Evolutionary conservation across 169 alveolate genomes (phyloP), one percentile per base, ranked within the genome.

Genomic region (Besnoitia besnoiti): DNA sequence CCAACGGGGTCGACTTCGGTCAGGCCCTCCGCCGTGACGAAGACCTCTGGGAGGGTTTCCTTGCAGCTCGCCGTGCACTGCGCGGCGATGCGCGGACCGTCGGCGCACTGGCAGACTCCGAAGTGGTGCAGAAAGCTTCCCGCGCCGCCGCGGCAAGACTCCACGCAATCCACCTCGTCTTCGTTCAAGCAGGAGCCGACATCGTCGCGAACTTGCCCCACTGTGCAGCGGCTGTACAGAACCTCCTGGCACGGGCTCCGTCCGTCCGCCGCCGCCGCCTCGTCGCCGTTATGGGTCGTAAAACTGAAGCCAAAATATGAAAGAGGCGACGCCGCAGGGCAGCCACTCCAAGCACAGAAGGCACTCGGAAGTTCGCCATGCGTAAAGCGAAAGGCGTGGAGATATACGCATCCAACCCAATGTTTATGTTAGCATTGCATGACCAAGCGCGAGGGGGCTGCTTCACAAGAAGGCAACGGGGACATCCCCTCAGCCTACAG

Each of bases 61-160:
- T 67, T 84, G 88, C 94, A 91, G 75, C 44, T 73, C 73, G 80
- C 33, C 44, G 47, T 76, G 76, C 94, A 91, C 89, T 91, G 94
- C 30, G 91, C 73, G 5, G 90, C 61, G n/a, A 82, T 67, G 8
- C 76, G 76, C 33, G 80, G 85, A 19, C 89, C 94, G 39, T 49
- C 77, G n/a, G 85, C 91, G 88, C 94, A 91, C 80, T 91, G 91
- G 55, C 94, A 91, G 12, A 91, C 44, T 42, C 94, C 94, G 50
- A 73, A 80, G 0, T 46, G 62, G 77, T 33, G 44, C 24, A 84
- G 85, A 47, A 91, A 91, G 46, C 16, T 91, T 47, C 94, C 94
- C 40, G 91, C 85, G 49, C 51, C 91, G 37, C 91, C 88, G 40
- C 94, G 85, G 49, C 94, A 91, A 8, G 94, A 82, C 35, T 82